Base-by-base conservation (phyloP, 768 basidiomycete species). In the Suillus decipiens region DNA sequence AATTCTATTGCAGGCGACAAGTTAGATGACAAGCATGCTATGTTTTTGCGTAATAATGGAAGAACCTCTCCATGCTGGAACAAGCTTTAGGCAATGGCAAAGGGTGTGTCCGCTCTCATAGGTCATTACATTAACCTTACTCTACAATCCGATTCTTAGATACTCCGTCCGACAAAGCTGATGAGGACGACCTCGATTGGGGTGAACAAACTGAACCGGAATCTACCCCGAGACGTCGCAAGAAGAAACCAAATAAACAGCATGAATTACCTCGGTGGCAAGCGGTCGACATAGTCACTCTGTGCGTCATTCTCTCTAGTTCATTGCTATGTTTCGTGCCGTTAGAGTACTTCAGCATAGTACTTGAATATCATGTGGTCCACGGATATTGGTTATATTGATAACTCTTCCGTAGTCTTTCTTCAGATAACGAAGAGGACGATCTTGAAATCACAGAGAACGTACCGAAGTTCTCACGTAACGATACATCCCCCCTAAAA, bases 21-120 rank as follows among this genome's bases (percentile, higher is more conserved):
- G 61, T 53, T 50, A 73, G 72, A 82, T 12, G 88, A 91, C n/a
- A n/a, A n/a, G n/a, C n/a, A 93, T 72, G 85, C 83, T 17, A 78
- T 85, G 73, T 93, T 92, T 67, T 83, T 92, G 69, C 83, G 83
- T 57, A 93, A 92, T 71, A 79, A 76, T 50, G 82, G 82, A 63
- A 79, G 89, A 58, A 84, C 84, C 5, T 71, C 78, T 5, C 76
- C 81, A 59, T 77, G 81, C 3, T 91, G 90, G 88, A 84, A 79
- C 69, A 81, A 80, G 62, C 72, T 93, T 47, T 82, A 86, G 31
- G 77, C 84, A 70, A 74, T 82, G 15, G 81, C 80, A 51, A 85
- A 85, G 73, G 82, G 91, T 90, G 47, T 60, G 19, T 14, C 65
- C 42, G 2, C 7, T 24, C 56, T 31, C 28, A 54, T 33, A 34